Percentiles rank a stretch among this genome's conserved stretches.
phyloP scores from a whole-genome alignment of 768 basidiomycete species.

The Boletus insuetus region DNA sequence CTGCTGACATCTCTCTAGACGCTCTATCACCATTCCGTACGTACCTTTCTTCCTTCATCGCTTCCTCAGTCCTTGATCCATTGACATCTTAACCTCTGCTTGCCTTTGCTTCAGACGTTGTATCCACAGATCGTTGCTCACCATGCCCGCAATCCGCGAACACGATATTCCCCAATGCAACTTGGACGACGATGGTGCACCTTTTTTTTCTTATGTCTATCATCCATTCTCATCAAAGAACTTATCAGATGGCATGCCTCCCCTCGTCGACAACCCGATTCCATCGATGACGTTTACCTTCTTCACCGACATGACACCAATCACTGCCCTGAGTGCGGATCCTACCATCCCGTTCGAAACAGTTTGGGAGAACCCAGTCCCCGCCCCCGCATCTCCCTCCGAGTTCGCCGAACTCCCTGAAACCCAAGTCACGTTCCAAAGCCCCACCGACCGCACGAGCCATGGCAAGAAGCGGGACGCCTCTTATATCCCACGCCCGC shows the following conservation, averaged over 20 bases:
- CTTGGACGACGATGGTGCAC: constrained; percentile 38
- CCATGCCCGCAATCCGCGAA: constrained; percentile 30
- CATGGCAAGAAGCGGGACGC: constrained; percentile 67
- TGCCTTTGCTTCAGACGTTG: not conserved
- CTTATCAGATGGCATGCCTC: constrained; percentile 45
- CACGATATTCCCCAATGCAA: constrained; percentile 24
- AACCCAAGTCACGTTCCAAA: constrained; percentile 25
- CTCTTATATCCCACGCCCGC: constrained; percentile 77
- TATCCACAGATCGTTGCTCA: constrained; percentile 1
- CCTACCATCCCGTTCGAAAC: constrained; percentile 34
- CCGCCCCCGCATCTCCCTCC: constrained; percentile 17
- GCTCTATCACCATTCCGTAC: constrained; percentile 29
- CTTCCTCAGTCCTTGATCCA: constrained; percentile 8
- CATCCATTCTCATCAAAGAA: constrained; percentile 7
- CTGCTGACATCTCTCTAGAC: constrained; percentile 19
- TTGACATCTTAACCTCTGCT: constrained; percentile 5
- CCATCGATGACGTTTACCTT: constrained; percentile 61
- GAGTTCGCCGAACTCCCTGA: constrained; percentile 17
- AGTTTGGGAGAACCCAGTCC: constrained; percentile 27
- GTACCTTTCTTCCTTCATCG: constrained; percentile 11
- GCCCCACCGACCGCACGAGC: constrained; percentile 36
- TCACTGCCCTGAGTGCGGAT: constrained; percentile 43
- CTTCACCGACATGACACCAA: constrained; percentile 55
- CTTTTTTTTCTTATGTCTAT: not conserved
- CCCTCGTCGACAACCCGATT: constrained; percentile 52